Evolutionary conservation across 2,329 filamentous ascomycete genomes (phyloP).

Genomic region (Fusarium stilboides): DNA sequence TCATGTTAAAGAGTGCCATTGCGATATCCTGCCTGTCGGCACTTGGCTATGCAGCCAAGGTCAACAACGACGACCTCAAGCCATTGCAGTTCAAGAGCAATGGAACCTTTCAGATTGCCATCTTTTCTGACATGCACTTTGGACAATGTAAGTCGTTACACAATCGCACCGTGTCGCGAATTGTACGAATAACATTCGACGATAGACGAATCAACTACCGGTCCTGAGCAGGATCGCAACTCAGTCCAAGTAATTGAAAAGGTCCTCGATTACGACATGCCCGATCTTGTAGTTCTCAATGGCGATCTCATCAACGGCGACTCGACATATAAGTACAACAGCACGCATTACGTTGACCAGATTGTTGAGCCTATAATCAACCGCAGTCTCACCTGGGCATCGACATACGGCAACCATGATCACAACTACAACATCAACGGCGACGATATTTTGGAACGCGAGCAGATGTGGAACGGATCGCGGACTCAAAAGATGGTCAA

Average conservation of each 20-base stretch:
- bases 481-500: slow-evolving; percentile 60
- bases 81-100: slow-evolving; percentile 38
- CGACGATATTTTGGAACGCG: slow-evolving; percentile 59
- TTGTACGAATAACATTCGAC: not conserved
- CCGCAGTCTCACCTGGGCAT: slow-evolving; percentile 72
- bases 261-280: slow-evolving; percentile 70
- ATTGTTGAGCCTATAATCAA: slow-evolving; percentile 72
- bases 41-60: slow-evolving; percentile 14
- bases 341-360: slow-evolving; percentile 70
- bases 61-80: slow-evolving; percentile 33
- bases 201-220: slow-evolving; percentile 41
- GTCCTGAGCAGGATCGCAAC: slow-evolving; percentile 68
- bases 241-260: slow-evolving; percentile 70
- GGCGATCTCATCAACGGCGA: slow-evolving; percentile 81
- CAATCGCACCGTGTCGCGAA: too few species aligned
- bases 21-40: slow-evolving; percentile 10
- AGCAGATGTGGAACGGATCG: slow-evolving; percentile 57
- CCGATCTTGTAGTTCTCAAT: slow-evolving; percentile 77
- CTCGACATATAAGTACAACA: slow-evolving; percentile 69
- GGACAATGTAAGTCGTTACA: slow-evolving; percentile 37
- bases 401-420: slow-evolving; percentile 82
- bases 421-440: slow-evolving; percentile 71
- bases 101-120: slow-evolving; percentile 44
- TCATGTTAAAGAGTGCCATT: slow-evolving; percentile 14
- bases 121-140: slow-evolving; percentile 48